These are phyloP conservation scores for Psophocarpus tetragonolobus DNA, from an alignment of 306 rosid genomes.

Conservation along the genomic window DNA sequence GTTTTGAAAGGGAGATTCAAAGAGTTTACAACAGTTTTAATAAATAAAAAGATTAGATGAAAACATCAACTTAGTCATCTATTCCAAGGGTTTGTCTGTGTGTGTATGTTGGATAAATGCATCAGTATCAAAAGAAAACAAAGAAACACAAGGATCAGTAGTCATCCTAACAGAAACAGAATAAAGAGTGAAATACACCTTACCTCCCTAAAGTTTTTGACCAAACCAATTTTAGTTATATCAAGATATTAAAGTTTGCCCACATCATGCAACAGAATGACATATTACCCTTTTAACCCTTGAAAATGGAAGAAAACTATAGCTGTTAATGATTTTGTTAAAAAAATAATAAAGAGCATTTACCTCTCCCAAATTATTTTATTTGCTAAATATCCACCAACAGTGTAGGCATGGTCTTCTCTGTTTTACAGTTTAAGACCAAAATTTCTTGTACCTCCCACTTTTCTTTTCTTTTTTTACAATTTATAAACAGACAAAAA, in stretches of 20 bases:
- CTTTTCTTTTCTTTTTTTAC: not conserved
- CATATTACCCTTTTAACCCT: not conserved
- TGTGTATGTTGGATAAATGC: not conserved
- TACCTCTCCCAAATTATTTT: not conserved
- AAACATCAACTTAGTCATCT: not conserved
- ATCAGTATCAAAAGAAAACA: not conserved
- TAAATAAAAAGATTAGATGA: not conserved
- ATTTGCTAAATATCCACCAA: not conserved
- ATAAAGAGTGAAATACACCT: not conserved
- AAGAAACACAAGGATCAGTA: not conserved
- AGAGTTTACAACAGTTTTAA: no score
- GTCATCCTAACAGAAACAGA: not conserved
- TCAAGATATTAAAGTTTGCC: not conserved
- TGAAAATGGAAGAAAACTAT: not conserved
- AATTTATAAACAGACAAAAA: not conserved
- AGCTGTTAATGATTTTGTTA: not conserved
- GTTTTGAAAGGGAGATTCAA: not conserved
- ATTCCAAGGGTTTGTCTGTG: not conserved
- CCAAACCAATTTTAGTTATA: not conserved
- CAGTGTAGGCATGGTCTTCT: not conserved
- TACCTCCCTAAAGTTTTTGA: not conserved
- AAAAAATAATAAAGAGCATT: not conserved
- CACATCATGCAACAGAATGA: not conserved
- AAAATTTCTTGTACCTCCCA: not conserved
- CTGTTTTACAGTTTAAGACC: not conserved